phyloP scores from a whole-genome alignment of 768 basidiomycete species.

The Suillus paluster region DNA sequence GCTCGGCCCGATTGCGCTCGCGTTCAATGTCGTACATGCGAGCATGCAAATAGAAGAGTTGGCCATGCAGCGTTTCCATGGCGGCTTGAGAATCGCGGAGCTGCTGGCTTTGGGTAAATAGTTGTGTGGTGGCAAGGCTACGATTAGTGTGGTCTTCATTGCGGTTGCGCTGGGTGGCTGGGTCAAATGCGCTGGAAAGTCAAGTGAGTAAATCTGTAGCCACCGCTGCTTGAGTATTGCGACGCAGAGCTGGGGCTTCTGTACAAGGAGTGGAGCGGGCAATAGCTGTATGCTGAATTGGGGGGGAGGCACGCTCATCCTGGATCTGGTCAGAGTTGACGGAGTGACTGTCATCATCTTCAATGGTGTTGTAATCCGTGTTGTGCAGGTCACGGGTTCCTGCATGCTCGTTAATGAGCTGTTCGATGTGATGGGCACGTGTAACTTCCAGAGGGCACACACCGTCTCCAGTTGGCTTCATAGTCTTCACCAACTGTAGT shows the following conservation, averaged over 20 bases:
- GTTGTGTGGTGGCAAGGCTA: conserved; percentile 30
- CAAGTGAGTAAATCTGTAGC: conserved; percentile 24
- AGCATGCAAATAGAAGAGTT: conserved; percentile 16
- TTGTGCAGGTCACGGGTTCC: conserved; percentile 26
- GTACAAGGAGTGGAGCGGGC: background rate
- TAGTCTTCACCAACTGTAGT: conserved; percentile 22
- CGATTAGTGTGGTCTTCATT: conserved; percentile 27
- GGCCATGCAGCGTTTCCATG: conserved; percentile 9
- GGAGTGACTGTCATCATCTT: background rate
- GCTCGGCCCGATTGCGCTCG: conserved; percentile 20
- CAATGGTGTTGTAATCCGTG: conserved; percentile 13
- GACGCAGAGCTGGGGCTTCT: conserved; percentile 11
- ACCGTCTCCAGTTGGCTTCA: conserved; percentile 31
- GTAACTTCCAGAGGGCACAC: conserved; percentile 25
- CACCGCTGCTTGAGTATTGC: conserved; percentile 10
- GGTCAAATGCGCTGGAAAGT: conserved; percentile 31
- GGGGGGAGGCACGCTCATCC: background rate
- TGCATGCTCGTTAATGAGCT: conserved; percentile 26
- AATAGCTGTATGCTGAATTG: conserved; percentile 9
- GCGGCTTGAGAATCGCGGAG: conserved; percentile 27
- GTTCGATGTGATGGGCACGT: conserved; percentile 29
- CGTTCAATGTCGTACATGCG: conserved; percentile 16
- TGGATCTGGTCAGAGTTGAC: background rate
- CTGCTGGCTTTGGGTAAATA: conserved; percentile 27
- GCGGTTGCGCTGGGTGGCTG: conserved; percentile 19